Evolutionary conservation across 805 yeast genomes (phyloP).

Genomic region (Kluyveromyces siamensis): DNA sequence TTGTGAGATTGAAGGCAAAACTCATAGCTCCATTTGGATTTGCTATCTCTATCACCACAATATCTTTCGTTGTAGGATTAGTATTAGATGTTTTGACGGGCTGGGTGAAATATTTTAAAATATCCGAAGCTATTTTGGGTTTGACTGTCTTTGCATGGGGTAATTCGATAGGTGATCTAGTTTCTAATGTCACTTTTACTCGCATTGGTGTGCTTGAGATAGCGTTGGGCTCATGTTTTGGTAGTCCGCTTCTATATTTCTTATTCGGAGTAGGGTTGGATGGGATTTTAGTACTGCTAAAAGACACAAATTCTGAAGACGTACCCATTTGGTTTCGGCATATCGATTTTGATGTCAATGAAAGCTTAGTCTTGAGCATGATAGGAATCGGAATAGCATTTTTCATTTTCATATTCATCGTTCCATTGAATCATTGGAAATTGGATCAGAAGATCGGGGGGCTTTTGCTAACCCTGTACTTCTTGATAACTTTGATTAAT

Average conservation of each 20-base stretch:
- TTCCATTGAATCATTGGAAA: conserved; percentile 41
- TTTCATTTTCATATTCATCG: conserved; percentile 29
- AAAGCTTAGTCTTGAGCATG: conserved; percentile 32
- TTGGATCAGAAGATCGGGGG: conserved; percentile 36
- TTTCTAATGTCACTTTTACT: conserved; percentile 75
- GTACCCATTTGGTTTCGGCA: conserved; percentile 5
- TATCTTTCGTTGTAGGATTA: conserved; percentile 34
- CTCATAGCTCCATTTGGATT: conserved; percentile 48
- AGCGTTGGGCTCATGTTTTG: conserved; percentile 95
- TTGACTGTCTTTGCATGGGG: conserved; percentile 87
- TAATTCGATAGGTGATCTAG: conserved; percentile 83
- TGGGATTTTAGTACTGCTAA: conserved; percentile 40
- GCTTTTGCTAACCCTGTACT: conserved; percentile 15
- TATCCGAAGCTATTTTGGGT: conserved; percentile 78
- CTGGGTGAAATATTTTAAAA: conserved; percentile 45
- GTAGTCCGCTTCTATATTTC: conserved; percentile 76
- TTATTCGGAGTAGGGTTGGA: conserved; percentile 75
- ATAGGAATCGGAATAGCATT: conserved; percentile 34
- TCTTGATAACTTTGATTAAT: conserved; percentile 12
- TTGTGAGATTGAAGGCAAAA: not conserved
- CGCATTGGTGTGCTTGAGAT: conserved; percentile 73
- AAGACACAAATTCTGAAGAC: conserved; percentile 1
- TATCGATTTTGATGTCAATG: conserved; percentile 32
- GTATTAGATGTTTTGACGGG: conserved; percentile 57
- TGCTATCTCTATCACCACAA: conserved; percentile 53